Base-by-base conservation (phyloP, 2,329 filamentous ascomycete genomes). In the Claviceps sp. region DNA sequence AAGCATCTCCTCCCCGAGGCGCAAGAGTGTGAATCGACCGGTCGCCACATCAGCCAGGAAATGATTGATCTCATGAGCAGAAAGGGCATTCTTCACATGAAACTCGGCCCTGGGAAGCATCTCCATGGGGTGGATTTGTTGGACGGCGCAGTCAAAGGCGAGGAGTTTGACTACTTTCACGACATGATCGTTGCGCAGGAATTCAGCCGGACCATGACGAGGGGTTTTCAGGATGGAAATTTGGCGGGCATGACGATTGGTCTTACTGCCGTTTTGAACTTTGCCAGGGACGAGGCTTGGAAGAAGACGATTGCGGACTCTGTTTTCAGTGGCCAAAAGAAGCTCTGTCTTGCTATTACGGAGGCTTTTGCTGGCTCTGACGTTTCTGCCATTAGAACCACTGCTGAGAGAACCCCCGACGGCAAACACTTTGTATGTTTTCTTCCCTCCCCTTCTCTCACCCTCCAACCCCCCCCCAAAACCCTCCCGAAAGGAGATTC, bases 101-200 rank as follows among this genome's bases (percentile, higher is more conserved):
- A 87, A 14, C 70, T 94, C 47, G 88, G 88, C 0, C 89, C 89
- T 0, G 89, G 88, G 13, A 86, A 86, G 69, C 88, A 94, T 67
- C 69, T 94, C 50, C 79, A 89, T 61, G 85, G 85, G 20, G 76
- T 84, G 37, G 72, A 76, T 16, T 68, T 94, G 41, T 68, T 91
- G 51, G 77, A 75, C 54, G 87, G 86, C 45, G 84, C 74, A 16
- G 75, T 89, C 51, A 79, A 86, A 62, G 85, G 85, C 49, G 81
- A 89, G 66, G 84, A 90, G 56, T 94, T 90, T 60, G 87, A 94
- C 66, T 90, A 89, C 67, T 87, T 94, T 68, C 87, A 93, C 66
- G 88, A 93, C 64, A 65, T 93, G 64, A 79, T 94, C 57, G 72
- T 86, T 50, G 71, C 74, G 8, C 88, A 94, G 68, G 89, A 94